Percentiles rank a stretch among this genome's conserved stretches.
Conservation (phyloP, 2,329 filamentous ascomycete species). For the Apiospora marii region DNA sequence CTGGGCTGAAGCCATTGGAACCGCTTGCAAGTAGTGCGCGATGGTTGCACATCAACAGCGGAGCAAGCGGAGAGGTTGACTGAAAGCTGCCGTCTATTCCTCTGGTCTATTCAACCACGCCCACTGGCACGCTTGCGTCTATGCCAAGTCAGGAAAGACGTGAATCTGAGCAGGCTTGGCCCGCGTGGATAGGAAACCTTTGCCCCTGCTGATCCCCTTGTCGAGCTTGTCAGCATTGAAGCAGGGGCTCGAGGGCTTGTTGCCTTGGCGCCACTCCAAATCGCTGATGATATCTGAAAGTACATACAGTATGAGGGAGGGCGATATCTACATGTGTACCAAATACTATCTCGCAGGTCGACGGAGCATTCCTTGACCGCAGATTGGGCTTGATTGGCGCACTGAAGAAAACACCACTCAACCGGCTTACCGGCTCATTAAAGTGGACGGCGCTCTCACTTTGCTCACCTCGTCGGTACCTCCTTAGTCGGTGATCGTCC, state of each 20-base stretch:
- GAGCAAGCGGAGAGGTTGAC: neutral
- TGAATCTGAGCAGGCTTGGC: constrained; percentile 5
- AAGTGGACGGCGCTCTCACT: neutral
- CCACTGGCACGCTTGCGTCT: neutral
- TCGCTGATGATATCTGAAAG: neutral
- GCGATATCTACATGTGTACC: neutral
- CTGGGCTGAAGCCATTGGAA: constrained; percentile 15
- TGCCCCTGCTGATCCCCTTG: constrained; percentile 19
- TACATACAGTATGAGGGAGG: neutral
- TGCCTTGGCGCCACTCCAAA: constrained; percentile 8
- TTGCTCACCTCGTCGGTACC: neutral
- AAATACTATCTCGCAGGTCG: neutral
- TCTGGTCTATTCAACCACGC: neutral
- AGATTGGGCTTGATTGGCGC: constrained; percentile 10
- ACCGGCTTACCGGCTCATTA: constrained; percentile 8
- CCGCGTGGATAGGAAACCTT: neutral
- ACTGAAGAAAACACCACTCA: neutral
- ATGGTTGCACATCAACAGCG: constrained; percentile 12
- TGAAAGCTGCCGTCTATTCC: neutral
- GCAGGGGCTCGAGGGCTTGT: constrained; percentile 2
- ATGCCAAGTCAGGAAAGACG: neutral
- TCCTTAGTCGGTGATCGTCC: constrained; percentile 7
- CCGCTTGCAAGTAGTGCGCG: neutral
- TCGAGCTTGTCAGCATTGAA: neutral
- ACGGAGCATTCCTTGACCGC: constrained; percentile 4